Evolutionary conservation across 2,329 filamentous ascomycete species (phyloP).

Genomic region (Claviceps sp.): DNA sequence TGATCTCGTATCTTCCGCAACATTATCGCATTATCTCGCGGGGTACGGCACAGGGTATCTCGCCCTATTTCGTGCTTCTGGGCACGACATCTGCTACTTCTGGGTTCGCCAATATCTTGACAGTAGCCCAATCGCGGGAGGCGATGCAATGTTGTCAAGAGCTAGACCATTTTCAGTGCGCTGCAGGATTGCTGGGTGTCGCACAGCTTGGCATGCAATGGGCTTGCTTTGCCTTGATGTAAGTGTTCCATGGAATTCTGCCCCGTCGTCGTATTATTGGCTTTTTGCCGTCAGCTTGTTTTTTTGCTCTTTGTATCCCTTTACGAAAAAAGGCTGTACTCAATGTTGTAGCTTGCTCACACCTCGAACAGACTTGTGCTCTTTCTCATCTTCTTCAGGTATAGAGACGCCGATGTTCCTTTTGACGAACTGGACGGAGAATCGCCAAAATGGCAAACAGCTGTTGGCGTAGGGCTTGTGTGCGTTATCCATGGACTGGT

Average conservation of each 20-base stretch:
- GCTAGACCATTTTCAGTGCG: slow-evolving; percentile 69
- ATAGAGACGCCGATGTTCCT: slow-evolving; percentile 37
- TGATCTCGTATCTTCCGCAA: slow-evolving; percentile 89
- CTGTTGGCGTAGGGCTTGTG: slow-evolving; percentile 57
- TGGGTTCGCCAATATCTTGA: slow-evolving; percentile 84
- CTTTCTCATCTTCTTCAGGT: slow-evolving; percentile 90
- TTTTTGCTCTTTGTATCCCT: too few species aligned
- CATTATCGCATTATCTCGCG: slow-evolving; percentile 82
- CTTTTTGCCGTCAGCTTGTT: not conserved
- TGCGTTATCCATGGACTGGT: slow-evolving; percentile 67
- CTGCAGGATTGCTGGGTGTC: slow-evolving; percentile 75
- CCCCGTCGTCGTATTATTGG: not conserved
- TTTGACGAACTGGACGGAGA: slow-evolving; percentile 36
- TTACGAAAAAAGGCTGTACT: too few species aligned
- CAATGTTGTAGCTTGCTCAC: slow-evolving; percentile 9
- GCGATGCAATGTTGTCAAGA: slow-evolving; percentile 80
- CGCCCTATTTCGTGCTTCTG: slow-evolving; percentile 89
- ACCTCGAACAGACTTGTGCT: slow-evolving; percentile 57
- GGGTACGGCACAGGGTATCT: slow-evolving; percentile 83
- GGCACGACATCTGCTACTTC: slow-evolving; percentile 81
- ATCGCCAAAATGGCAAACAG: slow-evolving; percentile 61
- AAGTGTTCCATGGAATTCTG: slow-evolving; percentile 21
- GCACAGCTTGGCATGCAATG: slow-evolving; percentile 86
- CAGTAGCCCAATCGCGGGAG: slow-evolving; percentile 66
- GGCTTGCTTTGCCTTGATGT: slow-evolving; percentile 89